Evolutionary conservation across 345 rosid species (phyloP).

Genomic region (Clarkia xantiana): DNA sequence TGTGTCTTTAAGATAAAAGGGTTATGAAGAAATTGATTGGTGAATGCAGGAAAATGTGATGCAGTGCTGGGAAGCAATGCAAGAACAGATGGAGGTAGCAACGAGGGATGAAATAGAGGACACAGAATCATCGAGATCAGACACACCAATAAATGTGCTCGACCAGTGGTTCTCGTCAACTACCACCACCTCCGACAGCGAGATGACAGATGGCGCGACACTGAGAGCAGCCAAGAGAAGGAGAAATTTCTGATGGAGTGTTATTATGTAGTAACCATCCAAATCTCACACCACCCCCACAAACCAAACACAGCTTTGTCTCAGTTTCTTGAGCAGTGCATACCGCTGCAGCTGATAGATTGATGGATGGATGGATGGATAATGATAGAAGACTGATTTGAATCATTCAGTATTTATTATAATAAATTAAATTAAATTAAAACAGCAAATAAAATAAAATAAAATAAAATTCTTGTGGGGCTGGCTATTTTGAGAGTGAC

Average conservation of each 20-base stretch:
- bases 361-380: too few species aligned
- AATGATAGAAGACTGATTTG: too few species aligned
- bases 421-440: not conserved
- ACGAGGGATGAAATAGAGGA: slow-evolving; percentile 19
- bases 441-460: not conserved
- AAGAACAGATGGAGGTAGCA: slow-evolving; percentile 21
- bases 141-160: slow-evolving; percentile 33
- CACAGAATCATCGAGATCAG: slow-evolving; percentile 21
- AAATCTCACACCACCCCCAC: too few species aligned
- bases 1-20: too few species aligned
- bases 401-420: too few species aligned
- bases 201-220: slow-evolving; percentile 11
- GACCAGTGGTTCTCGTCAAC: slow-evolving; percentile 19
- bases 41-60: slow-evolving; percentile 27
- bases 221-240: slow-evolving; percentile 12
- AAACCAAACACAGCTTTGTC: too few species aligned
- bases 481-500: slow-evolving; percentile 2
- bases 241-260: not conserved
- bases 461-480: not conserved
- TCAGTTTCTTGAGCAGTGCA: too few species aligned
- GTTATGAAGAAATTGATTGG: too few species aligned
- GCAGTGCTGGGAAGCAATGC: slow-evolving; percentile 24
- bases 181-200: slow-evolving; percentile 25
- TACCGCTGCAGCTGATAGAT: too few species aligned
- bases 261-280: not conserved